Base-by-base conservation (phyloP, 2,329 filamentous ascomycete species). In the Fusarium sp. region DNA sequence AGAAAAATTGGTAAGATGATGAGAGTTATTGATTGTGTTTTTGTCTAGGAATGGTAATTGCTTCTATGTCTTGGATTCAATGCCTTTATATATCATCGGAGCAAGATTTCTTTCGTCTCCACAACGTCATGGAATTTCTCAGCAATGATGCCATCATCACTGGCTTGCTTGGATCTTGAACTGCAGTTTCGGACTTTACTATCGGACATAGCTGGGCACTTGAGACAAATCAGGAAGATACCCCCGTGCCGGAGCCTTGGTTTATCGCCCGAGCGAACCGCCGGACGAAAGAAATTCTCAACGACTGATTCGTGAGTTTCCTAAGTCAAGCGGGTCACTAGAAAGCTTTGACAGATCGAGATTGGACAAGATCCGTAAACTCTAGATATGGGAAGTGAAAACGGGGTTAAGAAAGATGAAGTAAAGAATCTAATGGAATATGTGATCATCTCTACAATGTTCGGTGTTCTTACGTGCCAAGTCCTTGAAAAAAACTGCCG, bases 91-190 rank as follows among this genome's bases (percentile, higher is more conserved):
- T 46, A 46, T 16, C 42, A 1, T 27, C 8, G 23, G 23, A 9
- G 42, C 23, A 54, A 40, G 16, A 27, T 27, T 68, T 68, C 62
- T 38, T 58, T 13, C 18, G 54, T 56, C 59, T 53, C 69, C 69
- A 60, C 66, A 56, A 60, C 68, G 68, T 71, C 57, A 68, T 70
- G 16, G 59, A 64, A 49, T 67, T 72, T 64, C 59, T 70, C 69
- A 67, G 46, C 69, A 57, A 29, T n/a, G 33, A 25, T 58, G 16
- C 40, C 25, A 31, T n/a, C 20, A 50, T 31, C 31, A 58, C 14
- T 18, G 16, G 27, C 34, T 38, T 38, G 38, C 36, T 27, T 44
- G 16, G 55, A 33, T 27, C 42, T 18, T 13, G 13, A 23, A 53
- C 6, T n/a, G 10, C 50, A 5, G 18, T 18, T 11, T 31, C 56